Percentiles rank a stretch among this genome's conserved stretches.
These are phyloP conservation scores for Trichocladium uniseriatum DNA, from an alignment of 495 filamentous ascomycete species.

Conservation along the genomic window DNA sequence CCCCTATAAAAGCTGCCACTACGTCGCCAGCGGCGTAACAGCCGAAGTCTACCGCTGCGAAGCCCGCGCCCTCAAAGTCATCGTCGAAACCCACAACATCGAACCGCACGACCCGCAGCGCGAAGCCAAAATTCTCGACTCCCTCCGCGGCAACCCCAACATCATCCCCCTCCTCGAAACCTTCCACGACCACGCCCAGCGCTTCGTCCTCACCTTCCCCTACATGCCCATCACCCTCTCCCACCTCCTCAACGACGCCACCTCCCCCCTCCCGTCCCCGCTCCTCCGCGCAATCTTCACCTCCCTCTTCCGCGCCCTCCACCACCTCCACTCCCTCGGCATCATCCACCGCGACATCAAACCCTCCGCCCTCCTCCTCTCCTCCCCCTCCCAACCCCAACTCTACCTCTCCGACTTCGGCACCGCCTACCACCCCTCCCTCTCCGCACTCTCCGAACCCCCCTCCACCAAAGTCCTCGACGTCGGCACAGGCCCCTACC, in stretches of 20 bases:
- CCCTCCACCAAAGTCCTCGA: conserved; percentile 70
- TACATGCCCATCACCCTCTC: conserved; percentile 67
- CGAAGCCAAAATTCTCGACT: conserved; percentile 64
- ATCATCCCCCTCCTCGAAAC: conserved; percentile 57
- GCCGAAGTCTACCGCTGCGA: conserved; percentile 62
- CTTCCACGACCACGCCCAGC: conserved; percentile 60
- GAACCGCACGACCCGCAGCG: conserved; percentile 72
- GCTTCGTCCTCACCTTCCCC: conserved; percentile 72
- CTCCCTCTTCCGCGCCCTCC: conserved; percentile 64
- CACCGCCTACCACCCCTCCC: conserved; percentile 64
- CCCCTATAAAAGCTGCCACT: conserved; percentile 56
- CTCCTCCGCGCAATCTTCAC: conserved; percentile 37
- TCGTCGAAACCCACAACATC: conserved; percentile 57
- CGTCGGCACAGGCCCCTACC: conserved; percentile 85
- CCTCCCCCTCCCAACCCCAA: conserved; percentile 31
- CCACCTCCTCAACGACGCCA: conserved; percentile 10
- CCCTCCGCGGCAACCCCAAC: conserved; percentile 32
- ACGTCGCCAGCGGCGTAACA: conserved; percentile 66
- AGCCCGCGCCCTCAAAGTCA: conserved; percentile 77
- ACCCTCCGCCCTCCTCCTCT: conserved; percentile 76
- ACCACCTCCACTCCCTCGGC: conserved; percentile 56
- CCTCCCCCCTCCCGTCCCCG: background rate
- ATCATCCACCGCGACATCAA: conserved; percentile 95
- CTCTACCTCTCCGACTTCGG: conserved; percentile 82
- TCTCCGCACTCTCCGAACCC: conserved; percentile 53